Evolutionary conservation across 2,329 filamentous ascomycete species (phyloP).

Genomic region (Neofusicoccum parvum): DNA sequence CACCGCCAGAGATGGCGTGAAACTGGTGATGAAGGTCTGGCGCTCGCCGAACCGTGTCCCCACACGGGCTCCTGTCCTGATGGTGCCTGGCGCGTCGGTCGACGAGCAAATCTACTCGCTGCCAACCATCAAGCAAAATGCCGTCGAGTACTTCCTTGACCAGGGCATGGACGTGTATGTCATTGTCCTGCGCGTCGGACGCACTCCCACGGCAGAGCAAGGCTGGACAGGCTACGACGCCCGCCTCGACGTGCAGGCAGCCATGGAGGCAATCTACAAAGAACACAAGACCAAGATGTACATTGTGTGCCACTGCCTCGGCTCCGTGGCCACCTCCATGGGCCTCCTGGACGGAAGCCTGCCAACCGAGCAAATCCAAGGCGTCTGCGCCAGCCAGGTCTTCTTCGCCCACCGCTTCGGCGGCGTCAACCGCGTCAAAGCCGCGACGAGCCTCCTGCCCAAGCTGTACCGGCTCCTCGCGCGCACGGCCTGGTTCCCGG

Average conservation of each 20-base stretch:
- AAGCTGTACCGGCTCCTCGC: neutral
- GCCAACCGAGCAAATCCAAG: conserved; percentile 58
- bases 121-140: conserved; percentile 64
- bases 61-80: conserved; percentile 50
- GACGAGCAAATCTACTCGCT: conserved; percentile 65
- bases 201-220: conserved; percentile 53
- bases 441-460: conserved; percentile 7
- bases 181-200: conserved; percentile 61
- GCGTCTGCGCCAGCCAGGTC: conserved; percentile 62
- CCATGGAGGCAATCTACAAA: conserved; percentile 55
- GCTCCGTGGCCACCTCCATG: conserved; percentile 59
- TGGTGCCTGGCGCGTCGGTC: conserved; percentile 64
- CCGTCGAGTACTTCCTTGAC: conserved; percentile 63
- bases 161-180: conserved; percentile 64
- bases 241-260: conserved; percentile 61
- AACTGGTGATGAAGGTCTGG: conserved; percentile 38
- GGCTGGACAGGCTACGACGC: conserved; percentile 63
- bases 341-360: conserved; percentile 65
- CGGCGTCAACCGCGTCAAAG: conserved; percentile 59
- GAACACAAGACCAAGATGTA: conserved; percentile 49
- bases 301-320: conserved; percentile 65
- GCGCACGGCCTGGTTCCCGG: neutral
- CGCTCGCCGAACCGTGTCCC: no score
- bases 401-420: conserved; percentile 66
- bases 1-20: conserved; percentile 55